Evolutionary conservation across 1,139 yeast genomes (phyloP), one percentile per base, ranked within the genome.

Genomic region (Scheffersomyces quercinus): DNA sequence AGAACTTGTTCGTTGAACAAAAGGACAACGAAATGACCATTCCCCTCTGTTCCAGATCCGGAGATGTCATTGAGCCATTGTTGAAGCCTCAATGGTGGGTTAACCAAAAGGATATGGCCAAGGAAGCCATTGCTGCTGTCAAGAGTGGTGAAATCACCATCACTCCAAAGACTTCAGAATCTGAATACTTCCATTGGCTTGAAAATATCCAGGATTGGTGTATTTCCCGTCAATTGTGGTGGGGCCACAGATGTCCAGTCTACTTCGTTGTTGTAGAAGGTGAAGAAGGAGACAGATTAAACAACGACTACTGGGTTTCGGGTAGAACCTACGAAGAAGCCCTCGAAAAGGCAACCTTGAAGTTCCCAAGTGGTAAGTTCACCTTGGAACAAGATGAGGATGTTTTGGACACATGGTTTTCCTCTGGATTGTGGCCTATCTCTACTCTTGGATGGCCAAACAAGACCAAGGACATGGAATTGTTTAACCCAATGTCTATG

Each of bases 71-170:
- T 61, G 99, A 93, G 74, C 99, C 99, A 44, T 75, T 89, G 60
- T 78, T 93, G 72, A 93, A 93, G 73, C 99, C 99, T 49, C 99
- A 93, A 75, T 93, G 99, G 99, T 93, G 98, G 97, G 98, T 93
- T 53, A 75, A 87, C 49, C 97, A 91, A 73, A 77, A 79, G 62
- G 88, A 84, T 47, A 89, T 89, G 88, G 99, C 99, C 43, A 75
- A 78, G 56, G 90, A 79, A 51, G 97, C 97, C 49, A 84, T 91
- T 55, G 77, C 82, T 47, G 97, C 91, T 44, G 97, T 93, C 50
- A 82, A 80, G 67, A 76, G 77, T 37, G 98, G 98, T 52, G 82
- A 83, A 48, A 81, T 93, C 58, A 81, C 82, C 46, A 89, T 93
- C 59, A 73, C 82, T 45, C 99, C 99, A 55, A 86, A 88, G 69